phyloP scores from a whole-genome alignment of 1,139 yeast genomes.

The Kluyveromyces marxianus region DNA sequence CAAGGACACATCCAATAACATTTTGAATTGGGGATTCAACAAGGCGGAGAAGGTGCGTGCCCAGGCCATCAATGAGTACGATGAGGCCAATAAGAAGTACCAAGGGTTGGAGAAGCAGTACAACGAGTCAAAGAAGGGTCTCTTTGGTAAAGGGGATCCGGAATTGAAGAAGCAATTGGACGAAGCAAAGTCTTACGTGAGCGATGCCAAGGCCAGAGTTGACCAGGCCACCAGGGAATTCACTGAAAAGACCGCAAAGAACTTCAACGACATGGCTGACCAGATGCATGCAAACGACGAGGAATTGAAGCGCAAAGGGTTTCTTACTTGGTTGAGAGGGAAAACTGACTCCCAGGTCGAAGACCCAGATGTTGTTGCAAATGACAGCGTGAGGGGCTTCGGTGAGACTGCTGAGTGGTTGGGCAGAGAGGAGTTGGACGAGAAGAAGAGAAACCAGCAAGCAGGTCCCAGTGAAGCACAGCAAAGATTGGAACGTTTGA shows the following conservation, averaged over 20 bases:
- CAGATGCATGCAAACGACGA: slow-evolving; percentile 20
- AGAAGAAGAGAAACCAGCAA: slow-evolving; percentile 17
- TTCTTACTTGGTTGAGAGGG: slow-evolving; percentile 16
- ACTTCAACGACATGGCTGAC: slow-evolving; percentile 25
- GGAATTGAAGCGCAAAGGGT: slow-evolving; percentile 18
- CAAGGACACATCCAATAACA: slow-evolving; percentile 18
- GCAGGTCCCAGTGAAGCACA: slow-evolving; percentile 24
- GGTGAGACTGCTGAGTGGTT: slow-evolving; percentile 37
- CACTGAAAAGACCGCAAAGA: slow-evolving; percentile 16
- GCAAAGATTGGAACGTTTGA: slow-evolving; percentile 18
- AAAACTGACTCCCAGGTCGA: slow-evolving; percentile 13
- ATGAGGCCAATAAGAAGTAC: slow-evolving; percentile 22
- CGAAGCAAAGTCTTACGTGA: slow-evolving; percentile 19
- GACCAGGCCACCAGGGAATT: slow-evolving; percentile 21
- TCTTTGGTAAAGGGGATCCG: slow-evolving; percentile 17
- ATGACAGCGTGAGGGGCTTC: slow-evolving; percentile 35
- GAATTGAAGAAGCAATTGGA: slow-evolving; percentile 17
- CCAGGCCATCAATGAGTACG: slow-evolving; percentile 26
- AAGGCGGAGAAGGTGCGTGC: slow-evolving; percentile 29
- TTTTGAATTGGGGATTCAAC: slow-evolving; percentile 28
- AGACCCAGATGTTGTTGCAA: slow-evolving; percentile 23
- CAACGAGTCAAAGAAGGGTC: slow-evolving; percentile 15
- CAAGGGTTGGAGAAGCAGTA: slow-evolving; percentile 15
- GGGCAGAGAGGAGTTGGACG: slow-evolving; percentile 36
- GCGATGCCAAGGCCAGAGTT: slow-evolving; percentile 17